Percentiles rank a stretch among this genome's conserved stretches.
These are phyloP conservation scores for Pachyrhizus erosus DNA, from an alignment of 306 rosid species.

Conservation along the genomic window DNA sequence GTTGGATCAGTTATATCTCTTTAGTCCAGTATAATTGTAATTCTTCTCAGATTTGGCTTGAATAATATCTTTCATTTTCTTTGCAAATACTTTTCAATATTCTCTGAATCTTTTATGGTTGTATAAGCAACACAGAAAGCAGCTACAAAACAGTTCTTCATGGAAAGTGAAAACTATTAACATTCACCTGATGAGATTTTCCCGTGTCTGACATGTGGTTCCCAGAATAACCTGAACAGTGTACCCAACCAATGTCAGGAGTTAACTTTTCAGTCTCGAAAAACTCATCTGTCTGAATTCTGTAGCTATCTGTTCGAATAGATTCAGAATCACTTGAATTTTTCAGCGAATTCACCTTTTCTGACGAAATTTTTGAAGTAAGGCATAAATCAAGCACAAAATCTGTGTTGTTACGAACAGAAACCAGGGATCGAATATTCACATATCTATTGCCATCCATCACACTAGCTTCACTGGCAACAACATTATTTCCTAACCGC, in stretches of 20 bases:
- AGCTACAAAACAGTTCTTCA: constrained; percentile 16
- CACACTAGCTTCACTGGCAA: constrained; percentile 94
- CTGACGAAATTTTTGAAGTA: constrained; percentile 50
- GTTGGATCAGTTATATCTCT: too few species aligned
- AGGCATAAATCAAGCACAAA: constrained; percentile 77
- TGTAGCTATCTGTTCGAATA: constrained; percentile 43
- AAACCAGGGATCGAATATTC: constrained; percentile 86
- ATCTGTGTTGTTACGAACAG: constrained; percentile 78
- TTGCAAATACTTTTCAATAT: too few species aligned
- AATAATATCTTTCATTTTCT: too few species aligned
- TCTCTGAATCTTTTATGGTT: too few species aligned
- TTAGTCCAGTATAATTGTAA: too few species aligned
- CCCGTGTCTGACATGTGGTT: constrained; percentile 57
- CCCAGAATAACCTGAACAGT: constrained; percentile 48
- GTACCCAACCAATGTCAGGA: constrained; percentile 75
- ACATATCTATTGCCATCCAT: constrained; percentile 89
- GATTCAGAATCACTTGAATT: constrained; percentile 53
- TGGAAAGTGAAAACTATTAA: constrained; percentile 32
- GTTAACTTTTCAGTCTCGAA: constrained; percentile 75
- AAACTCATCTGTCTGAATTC: constrained; percentile 64
- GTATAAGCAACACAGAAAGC: neutral
- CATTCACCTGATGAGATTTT: constrained; percentile 62
- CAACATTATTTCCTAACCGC: constrained; percentile 89
- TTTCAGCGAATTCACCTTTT: constrained; percentile 41
- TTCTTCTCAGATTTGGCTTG: too few species aligned